Conservation (phyloP, 257 asterid genomes). For the Henckelia pumila region DNA sequence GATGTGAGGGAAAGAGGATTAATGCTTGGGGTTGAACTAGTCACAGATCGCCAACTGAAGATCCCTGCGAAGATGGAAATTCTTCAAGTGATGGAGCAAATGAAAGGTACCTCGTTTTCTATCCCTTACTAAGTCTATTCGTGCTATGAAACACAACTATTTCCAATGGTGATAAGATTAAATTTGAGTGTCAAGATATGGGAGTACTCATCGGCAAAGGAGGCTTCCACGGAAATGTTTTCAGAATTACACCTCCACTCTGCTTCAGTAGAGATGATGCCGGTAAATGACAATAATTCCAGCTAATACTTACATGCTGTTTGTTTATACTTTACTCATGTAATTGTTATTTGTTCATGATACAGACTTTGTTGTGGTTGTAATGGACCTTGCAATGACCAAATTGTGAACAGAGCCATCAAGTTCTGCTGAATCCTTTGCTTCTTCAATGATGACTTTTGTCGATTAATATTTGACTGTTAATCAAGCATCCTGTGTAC, state of each 20-base stretch:
- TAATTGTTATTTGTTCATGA: not conserved
- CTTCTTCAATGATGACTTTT: not conserved
- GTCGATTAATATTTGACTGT: not conserved
- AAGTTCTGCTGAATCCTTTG: not conserved
- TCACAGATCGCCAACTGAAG: slow-evolving; percentile 47
- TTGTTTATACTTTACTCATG: no score
- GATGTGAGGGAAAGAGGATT: slow-evolving; percentile 79
- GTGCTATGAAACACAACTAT: not conserved
- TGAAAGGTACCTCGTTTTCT: not conserved
- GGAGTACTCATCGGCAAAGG: not conserved
- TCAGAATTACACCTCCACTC: not conserved
- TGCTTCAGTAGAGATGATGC: not conserved
- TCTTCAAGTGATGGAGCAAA: slow-evolving; percentile 21
- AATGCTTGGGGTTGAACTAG: slow-evolving; percentile 79
- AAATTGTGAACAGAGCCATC: slow-evolving; percentile 34
- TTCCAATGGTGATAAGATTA: not conserved
- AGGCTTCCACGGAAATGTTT: not conserved
- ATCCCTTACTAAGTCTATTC: not conserved
- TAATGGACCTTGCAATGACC: slow-evolving; percentile 45
- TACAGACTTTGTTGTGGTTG: slow-evolving; percentile 35
- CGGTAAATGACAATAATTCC: not conserved
- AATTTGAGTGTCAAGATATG: not conserved
- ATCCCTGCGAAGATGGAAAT: slow-evolving; percentile 60
- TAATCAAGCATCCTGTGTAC: not conserved
- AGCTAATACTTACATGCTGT: not conserved